Conservation (phyloP, 805 yeast species). For the Teunomyces barrocoloradensis region DNA sequence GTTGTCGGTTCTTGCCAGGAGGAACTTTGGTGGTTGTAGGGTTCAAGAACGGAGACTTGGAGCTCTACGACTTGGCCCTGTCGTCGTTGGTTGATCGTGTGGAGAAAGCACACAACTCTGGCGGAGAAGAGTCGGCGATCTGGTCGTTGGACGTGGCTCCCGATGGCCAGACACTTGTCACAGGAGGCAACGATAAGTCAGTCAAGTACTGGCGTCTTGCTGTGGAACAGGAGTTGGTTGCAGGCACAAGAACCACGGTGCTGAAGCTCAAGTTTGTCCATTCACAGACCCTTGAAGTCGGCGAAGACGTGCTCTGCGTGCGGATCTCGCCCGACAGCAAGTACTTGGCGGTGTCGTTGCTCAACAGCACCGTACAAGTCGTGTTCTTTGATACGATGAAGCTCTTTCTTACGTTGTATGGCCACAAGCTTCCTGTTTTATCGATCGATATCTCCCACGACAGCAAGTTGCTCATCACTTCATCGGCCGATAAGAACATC, state of each 20-base stretch:
- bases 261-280: slow-evolving; percentile 63
- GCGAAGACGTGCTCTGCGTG: slow-evolving; percentile 81
- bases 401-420: slow-evolving; percentile 84
- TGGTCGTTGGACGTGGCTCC: slow-evolving; percentile 88
- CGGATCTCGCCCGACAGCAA: slow-evolving; percentile 77
- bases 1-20: slow-evolving; percentile 84
- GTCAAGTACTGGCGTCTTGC: slow-evolving; percentile 87
- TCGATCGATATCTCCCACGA: slow-evolving; percentile 89
- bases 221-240: slow-evolving; percentile 63
- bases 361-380: slow-evolving; percentile 95
- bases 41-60: slow-evolving; percentile 81
- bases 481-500: slow-evolving; percentile 96
- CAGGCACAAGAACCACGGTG: slow-evolving; percentile 57
- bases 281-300: slow-evolving; percentile 76
- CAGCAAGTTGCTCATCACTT: slow-evolving; percentile 81
- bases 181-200: slow-evolving; percentile 92
- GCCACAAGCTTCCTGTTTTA: slow-evolving; percentile 93
- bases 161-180: slow-evolving; percentile 80
- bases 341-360: slow-evolving; percentile 75
- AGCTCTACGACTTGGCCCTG: slow-evolving; percentile 81
- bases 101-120: slow-evolving; percentile 60
- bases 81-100: slow-evolving; percentile 69
- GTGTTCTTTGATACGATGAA: slow-evolving; percentile 85
- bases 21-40: slow-evolving; percentile 85
- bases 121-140: slow-evolving; percentile 53